Evolutionary conservation across 163 green algal genomes (phyloP), one percentile per base, ranked within the genome.

Genomic region (Scenedesmus sp.): DNA sequence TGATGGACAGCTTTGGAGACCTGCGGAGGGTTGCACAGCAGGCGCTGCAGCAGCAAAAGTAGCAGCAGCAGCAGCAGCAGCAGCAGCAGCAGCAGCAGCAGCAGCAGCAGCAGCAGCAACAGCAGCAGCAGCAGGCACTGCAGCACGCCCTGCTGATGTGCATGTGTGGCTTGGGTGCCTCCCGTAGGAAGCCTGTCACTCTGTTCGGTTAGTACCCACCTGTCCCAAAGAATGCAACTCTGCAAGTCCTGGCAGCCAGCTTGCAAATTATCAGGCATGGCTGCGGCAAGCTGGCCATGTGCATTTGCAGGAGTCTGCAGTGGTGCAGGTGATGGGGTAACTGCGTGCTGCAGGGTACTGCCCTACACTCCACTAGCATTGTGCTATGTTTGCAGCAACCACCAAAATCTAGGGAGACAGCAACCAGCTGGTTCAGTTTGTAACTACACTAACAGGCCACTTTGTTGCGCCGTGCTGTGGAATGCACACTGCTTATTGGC

Each of bases 1-100:
- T 84, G 54, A 84, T 92, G 82, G 81, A 82, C 52, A 88, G 79
- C 81, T 92, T 92, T 84, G 89, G 82, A 8, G 89, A 92, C 64
- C 20, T 92, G 62, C 52, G 23, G 26, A 60, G 12, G 15, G 55
- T 87, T 6, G 20, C 23, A 66, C 6, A 8, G 3, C n/a, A 54
- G 16, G 82, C 82, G 18, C 20, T 66, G 54, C 23, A 54, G 55
- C 82, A 67, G 23, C 56, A 73, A 55, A 54, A 67, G 20, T 10
- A 87, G 82, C 55, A 67, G 82, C 7, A 66, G 56, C 20, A 67
- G 20, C 23, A 87, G 55, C 82, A 87, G 81, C 81, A 86, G 76
- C 34, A 77, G 76, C 10, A 8, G 8, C 8, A 64, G 59, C 10
- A 16, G 34, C 76, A 15, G 34, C 76, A 57, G 76, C 76, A 57